A percentile compares a stretch with the other conserved stretches of the same genome.
These are phyloP conservation scores for Collariella sp. DNA, from an alignment of 495 filamentous ascomycete genomes.

Conservation along the genomic window DNA sequence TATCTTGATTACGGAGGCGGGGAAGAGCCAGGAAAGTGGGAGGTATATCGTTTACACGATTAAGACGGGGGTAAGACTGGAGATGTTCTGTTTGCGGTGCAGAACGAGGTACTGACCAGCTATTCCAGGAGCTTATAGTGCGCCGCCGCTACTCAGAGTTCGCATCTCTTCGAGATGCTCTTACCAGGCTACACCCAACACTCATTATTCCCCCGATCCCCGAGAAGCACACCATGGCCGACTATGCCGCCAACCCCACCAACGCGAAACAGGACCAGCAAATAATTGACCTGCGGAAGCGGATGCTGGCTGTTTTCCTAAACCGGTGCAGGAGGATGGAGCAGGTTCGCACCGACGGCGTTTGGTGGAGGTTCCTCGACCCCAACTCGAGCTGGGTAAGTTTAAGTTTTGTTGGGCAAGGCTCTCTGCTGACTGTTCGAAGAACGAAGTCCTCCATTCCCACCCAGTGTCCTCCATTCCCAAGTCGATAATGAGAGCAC, in stretches of 20 bases:
- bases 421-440: slow-evolving; percentile 26
- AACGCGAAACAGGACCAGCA: slow-evolving; percentile 94
- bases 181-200: slow-evolving; percentile 85
- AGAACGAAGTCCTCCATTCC: slow-evolving; percentile 88
- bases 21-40: slow-evolving; percentile 86
- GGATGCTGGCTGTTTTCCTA: slow-evolving; percentile 90
- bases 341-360: slow-evolving; percentile 84
- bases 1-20: slow-evolving; percentile 85
- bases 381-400: slow-evolving; percentile 97
- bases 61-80: slow-evolving; percentile 67
- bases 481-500: slow-evolving; percentile 86
- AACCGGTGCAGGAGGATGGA: slow-evolving; percentile 91
- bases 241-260: slow-evolving; percentile 95
- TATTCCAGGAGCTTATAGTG: slow-evolving; percentile 77
- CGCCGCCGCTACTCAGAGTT: slow-evolving; percentile 95
- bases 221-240: slow-evolving; percentile 96
- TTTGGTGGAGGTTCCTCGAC: slow-evolving; percentile 95
- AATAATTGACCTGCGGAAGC: slow-evolving; percentile 91
- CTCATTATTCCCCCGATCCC: slow-evolving; percentile 93
- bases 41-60: slow-evolving; percentile 95
- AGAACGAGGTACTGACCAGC: slow-evolving; percentile 10
- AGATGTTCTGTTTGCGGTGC: not conserved
- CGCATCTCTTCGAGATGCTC: slow-evolving; percentile 78
- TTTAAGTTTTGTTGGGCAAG: not conserved
- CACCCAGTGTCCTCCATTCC: slow-evolving; percentile 85